Conservation (phyloP, 2,329 filamentous ascomycete genomes). For the Colletotrichum godetiae region DNA sequence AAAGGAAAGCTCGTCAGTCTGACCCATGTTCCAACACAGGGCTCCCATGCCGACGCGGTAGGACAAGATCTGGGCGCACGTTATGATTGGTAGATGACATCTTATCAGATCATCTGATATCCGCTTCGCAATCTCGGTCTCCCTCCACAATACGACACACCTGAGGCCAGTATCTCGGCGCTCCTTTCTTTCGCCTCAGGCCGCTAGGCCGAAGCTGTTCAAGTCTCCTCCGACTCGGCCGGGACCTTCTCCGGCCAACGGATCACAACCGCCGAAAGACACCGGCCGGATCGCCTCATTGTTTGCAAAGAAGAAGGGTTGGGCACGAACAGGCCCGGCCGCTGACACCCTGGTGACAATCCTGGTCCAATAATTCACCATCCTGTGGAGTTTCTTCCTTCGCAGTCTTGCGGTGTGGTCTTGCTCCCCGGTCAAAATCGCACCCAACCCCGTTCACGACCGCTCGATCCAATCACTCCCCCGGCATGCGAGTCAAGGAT, state of each 20-base stretch:
- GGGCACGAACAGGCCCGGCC: constrained; percentile 21
- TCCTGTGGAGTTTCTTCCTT: constrained; percentile 15
- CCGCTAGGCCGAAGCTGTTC: not conserved
- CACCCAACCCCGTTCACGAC: constrained; percentile 6
- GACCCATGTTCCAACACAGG: not conserved
- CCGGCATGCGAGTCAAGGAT: not conserved
- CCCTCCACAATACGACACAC: not conserved
- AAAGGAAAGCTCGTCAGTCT: not conserved
- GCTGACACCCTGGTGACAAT: not conserved
- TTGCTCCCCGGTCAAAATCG: not conserved
- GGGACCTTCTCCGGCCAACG: not conserved
- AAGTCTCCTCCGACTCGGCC: not conserved
- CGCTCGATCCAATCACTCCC: constrained; percentile 19
- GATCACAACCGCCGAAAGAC: not conserved
- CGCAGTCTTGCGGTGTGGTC: constrained; percentile 30
- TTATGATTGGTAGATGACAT: not conserved
- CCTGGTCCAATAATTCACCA: constrained; percentile 7
- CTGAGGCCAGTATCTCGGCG: not conserved
- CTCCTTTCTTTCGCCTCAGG: not conserved
- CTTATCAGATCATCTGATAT: constrained; percentile 25
- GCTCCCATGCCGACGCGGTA: not conserved
- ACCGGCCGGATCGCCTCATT: not conserved
- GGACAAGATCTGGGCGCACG: not conserved
- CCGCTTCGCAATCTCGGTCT: not conserved
- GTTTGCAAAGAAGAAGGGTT: constrained; percentile 1